These are phyloP conservation scores for Pseudonectria buxi DNA, from an alignment of 2,329 filamentous ascomycete genomes.

Conservation along the genomic window DNA sequence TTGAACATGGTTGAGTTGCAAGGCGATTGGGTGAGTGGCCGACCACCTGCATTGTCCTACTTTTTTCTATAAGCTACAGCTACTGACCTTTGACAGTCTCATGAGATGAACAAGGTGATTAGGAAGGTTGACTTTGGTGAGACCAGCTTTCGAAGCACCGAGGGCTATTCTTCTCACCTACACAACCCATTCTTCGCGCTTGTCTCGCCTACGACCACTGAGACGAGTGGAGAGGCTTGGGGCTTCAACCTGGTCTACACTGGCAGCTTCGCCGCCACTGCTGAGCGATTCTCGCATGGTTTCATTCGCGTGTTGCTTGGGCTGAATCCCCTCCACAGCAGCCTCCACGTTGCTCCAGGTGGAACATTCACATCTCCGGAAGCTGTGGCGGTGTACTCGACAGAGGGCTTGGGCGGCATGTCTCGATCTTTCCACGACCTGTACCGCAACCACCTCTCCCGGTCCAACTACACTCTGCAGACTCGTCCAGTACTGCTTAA, in stretches of 20 bases:
- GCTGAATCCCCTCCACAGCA: slow-evolving; percentile 54
- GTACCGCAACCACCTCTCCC: slow-evolving; percentile 54
- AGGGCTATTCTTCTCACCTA: slow-evolving; percentile 56
- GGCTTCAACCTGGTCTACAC: slow-evolving; percentile 60
- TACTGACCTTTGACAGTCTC: no score
- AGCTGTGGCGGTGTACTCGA: slow-evolving; percentile 55
- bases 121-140: no score
- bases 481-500: slow-evolving; percentile 53
- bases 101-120: no score
- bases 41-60: no score
- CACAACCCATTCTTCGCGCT: slow-evolving; percentile 60
- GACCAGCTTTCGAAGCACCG: slow-evolving; percentile 53
- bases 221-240: slow-evolving; percentile 54
- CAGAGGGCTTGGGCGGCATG: slow-evolving; percentile 52
- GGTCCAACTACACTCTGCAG: slow-evolving; percentile 46
- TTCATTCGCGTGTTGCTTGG: slow-evolving; percentile 54
- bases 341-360: slow-evolving; percentile 48
- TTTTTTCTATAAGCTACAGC: no score
- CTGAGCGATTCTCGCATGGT: slow-evolving; percentile 56
- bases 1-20: slow-evolving; percentile 55
- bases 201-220: slow-evolving; percentile 49
- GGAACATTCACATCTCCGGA: slow-evolving; percentile 55
- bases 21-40: slow-evolving; percentile 58
- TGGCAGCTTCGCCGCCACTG: slow-evolving; percentile 54
- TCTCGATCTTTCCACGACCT: slow-evolving; percentile 55